Percentiles rank a stretch among this genome's conserved stretches.
Conservation (phyloP, 2,329 filamentous ascomycete species). For the Pseudogymnoascus verrucosus region DNA sequence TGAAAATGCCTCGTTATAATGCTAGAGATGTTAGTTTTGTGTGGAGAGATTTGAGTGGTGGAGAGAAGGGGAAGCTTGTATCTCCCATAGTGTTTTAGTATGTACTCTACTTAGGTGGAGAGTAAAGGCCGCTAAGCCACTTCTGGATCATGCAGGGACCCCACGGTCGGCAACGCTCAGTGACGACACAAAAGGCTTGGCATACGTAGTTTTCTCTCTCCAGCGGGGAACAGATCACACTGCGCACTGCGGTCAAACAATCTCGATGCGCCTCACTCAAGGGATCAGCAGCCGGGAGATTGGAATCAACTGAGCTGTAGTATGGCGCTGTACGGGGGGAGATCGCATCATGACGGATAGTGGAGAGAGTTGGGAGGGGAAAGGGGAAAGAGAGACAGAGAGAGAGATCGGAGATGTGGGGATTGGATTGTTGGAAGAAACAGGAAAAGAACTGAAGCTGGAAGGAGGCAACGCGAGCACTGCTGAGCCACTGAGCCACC, state of each 20-base stretch:
- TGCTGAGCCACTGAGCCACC: neutral
- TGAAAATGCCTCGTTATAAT: neutral
- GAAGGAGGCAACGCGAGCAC: neutral
- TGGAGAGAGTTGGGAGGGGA: neutral
- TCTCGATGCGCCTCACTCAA: neutral
- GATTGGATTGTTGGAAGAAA: neutral
- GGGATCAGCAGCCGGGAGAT: neutral
- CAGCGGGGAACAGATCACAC: neutral
- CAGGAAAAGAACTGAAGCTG: neutral
- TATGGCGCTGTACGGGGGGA: neutral
- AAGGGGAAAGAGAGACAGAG: neutral
- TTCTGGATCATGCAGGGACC: neutral
- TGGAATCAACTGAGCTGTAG: neutral
- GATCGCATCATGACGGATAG: neutral
- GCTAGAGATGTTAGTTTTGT: neutral
- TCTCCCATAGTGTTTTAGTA: neutral
- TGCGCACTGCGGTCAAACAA: neutral
- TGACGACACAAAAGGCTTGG: neutral
- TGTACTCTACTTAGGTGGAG: no score
- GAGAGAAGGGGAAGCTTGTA: neutral
- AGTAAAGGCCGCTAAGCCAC: neutral
- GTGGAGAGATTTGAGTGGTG: neutral
- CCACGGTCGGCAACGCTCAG: neutral
- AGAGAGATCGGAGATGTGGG: neutral
- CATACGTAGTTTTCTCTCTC: neutral